phyloP scores from a whole-genome alignment of 257 asterid species.

The Hygrophila difformis region DNA sequence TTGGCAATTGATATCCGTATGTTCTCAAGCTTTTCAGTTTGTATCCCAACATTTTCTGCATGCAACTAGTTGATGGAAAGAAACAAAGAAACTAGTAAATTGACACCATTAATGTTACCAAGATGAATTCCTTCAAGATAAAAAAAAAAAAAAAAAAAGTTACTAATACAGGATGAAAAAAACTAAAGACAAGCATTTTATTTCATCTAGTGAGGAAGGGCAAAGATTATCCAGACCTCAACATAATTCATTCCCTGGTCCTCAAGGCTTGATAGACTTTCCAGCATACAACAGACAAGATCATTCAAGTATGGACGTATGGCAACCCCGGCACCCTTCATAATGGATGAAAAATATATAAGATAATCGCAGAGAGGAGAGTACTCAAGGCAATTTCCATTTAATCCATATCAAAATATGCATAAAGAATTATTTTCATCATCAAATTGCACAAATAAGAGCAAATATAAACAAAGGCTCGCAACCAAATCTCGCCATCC shows the following conservation, averaged over 20 bases:
- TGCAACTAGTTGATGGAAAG: conserved; percentile 52
- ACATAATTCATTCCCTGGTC: conserved; percentile 97
- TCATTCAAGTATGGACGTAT: conserved; percentile 86
- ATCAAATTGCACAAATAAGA: too few species aligned
- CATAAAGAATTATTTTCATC: too few species aligned
- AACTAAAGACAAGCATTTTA: too few species aligned
- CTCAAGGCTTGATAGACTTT: conserved; percentile 96
- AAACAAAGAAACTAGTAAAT: conserved; percentile 9
- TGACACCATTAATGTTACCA: conserved; percentile 7
- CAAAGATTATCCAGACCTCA: conserved; percentile 51
- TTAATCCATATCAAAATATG: too few species aligned
- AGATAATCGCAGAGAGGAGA: too few species aligned
- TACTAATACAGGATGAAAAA: too few species aligned
- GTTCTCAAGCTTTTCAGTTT: conserved; percentile 87
- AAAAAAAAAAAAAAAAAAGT: neutral
- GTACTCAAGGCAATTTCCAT: too few species aligned
- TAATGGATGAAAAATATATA: conserved; percentile 9
- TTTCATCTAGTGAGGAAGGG: neutral
- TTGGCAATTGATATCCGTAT: conserved; percentile 84
- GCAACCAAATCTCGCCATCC: too few species aligned
- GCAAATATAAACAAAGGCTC: too few species aligned
- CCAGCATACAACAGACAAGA: conserved; percentile 97
- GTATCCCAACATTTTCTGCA: conserved; percentile 89
- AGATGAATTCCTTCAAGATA: conserved; percentile 15
- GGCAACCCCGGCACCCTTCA: conserved; percentile 91